Conservation (phyloP, 768 basidiomycete species). For the Leucocoprinus birnbaumii region DNA sequence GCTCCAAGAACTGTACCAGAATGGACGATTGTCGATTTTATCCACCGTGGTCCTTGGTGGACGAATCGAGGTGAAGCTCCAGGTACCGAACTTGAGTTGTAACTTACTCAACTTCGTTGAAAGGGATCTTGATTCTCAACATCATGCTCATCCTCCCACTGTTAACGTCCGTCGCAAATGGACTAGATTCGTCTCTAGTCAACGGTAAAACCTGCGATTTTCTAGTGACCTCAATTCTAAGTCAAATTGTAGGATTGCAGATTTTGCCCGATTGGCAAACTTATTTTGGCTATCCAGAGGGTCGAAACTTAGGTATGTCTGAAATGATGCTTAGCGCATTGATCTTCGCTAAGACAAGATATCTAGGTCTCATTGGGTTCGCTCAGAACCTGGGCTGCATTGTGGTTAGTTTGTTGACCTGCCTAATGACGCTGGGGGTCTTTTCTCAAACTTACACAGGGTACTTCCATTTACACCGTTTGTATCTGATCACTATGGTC, state of each 20-base stretch:
- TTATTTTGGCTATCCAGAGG: slow-evolving; percentile 51
- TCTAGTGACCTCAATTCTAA: not conserved
- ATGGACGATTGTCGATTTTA: slow-evolving; percentile 57
- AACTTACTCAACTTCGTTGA: not conserved
- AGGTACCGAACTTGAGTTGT: not conserved
- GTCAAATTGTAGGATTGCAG: slow-evolving; percentile 60
- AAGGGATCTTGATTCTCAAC: slow-evolving; percentile 59
- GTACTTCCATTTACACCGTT: slow-evolving; percentile 61
- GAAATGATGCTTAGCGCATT: not conserved
- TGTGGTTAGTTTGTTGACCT: slow-evolving; percentile 27
- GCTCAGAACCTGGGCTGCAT: slow-evolving; percentile 62
- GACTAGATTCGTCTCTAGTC: slow-evolving; percentile 65
- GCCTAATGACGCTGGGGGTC: not conserved
- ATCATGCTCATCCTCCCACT: slow-evolving; percentile 58
- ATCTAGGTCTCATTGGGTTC: slow-evolving; percentile 60
- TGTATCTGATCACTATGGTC: slow-evolving; percentile 59
- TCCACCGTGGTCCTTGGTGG: slow-evolving; percentile 62
- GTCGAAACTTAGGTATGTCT: slow-evolving; percentile 43
- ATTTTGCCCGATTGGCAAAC: slow-evolving; percentile 63
- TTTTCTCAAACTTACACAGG: slow-evolving; percentile 27
- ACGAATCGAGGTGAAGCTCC: slow-evolving; percentile 46
- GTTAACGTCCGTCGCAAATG: slow-evolving; percentile 64
- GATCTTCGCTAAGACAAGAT: not conserved
- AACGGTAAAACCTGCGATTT: slow-evolving; percentile 33
- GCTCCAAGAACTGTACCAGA: slow-evolving; percentile 32